Conservation (phyloP, 257 asterid genomes). For the Primulina huaijiensis region DNA sequence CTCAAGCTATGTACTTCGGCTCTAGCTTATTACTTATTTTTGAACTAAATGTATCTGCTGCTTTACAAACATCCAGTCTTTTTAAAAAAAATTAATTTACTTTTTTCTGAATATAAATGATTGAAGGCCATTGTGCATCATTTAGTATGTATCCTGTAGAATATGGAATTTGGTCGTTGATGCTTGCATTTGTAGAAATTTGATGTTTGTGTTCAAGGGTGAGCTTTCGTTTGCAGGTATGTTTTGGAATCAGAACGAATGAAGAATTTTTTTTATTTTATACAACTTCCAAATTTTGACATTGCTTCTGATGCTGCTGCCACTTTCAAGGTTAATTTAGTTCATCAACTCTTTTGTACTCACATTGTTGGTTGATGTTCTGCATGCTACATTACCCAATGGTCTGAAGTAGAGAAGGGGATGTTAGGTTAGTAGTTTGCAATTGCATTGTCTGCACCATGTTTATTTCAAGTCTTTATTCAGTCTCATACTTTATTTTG, state of each 20-base stretch:
- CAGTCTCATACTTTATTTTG: not conserved
- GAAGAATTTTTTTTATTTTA: constrained; percentile 54
- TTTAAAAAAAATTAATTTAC: no score
- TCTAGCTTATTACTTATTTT: no score
- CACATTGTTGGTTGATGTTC: not conserved
- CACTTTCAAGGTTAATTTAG: not conserved
- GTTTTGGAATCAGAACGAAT: constrained; percentile 74
- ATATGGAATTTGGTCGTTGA: not conserved
- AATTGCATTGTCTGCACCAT: not conserved
- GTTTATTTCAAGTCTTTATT: not conserved
- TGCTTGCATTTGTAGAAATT: not conserved
- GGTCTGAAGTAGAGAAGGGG: not conserved
- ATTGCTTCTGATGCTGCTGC: constrained; percentile 26
- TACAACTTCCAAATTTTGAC: constrained; percentile 64
- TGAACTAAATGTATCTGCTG: not conserved
- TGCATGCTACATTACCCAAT: not conserved
- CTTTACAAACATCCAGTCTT: not conserved
- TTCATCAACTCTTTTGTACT: not conserved
- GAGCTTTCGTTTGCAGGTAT: constrained; percentile 36
- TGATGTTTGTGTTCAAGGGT: not conserved
- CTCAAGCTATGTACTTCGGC: not conserved
- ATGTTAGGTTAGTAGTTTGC: not conserved
- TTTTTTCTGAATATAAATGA: not conserved
- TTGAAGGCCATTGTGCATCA: not conserved
- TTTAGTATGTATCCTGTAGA: not conserved